A percentile compares a stretch with the other conserved stretches of the same genome.
phyloP scores from a whole-genome alignment of 2,329 filamentous ascomycete genomes.

The Pestalotiopsis sp. region DNA sequence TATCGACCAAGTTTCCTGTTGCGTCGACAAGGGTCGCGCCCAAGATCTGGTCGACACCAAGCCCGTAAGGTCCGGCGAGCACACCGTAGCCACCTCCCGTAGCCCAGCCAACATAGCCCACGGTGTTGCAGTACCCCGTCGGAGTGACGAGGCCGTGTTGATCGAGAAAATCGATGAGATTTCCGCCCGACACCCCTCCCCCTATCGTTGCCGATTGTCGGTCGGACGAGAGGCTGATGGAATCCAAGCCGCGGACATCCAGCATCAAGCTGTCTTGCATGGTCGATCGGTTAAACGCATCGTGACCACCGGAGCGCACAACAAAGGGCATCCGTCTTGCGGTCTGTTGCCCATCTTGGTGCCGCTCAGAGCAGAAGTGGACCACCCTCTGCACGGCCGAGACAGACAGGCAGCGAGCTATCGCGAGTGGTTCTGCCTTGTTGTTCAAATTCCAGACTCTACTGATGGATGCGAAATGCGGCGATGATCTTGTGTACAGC shows the following conservation, averaged over 20 bases:
- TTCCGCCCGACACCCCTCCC: background rate
- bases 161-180: background rate
- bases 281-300: background rate
- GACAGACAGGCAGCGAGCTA: background rate
- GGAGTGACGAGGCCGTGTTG: background rate
- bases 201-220: background rate
- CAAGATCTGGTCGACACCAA: constrained; percentile 47
- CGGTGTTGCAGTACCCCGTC: constrained; percentile 21
- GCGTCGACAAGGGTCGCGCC: constrained; percentile 33
- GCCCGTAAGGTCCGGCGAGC: constrained; percentile 45
- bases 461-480: background rate
- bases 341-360: background rate
- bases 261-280: background rate
- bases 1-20: constrained; percentile 27
- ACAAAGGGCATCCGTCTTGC: background rate
- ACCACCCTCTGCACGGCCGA: background rate
- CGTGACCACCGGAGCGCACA: background rate
- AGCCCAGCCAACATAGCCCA: constrained; percentile 38
- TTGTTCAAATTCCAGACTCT: constrained; percentile 1
- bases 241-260: background rate
- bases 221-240: background rate
- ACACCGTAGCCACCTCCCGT: constrained; percentile 39
- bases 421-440: background rate
- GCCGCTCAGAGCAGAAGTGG: background rate
- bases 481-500: background rate